Evolutionary conservation across 2,329 filamentous ascomycete genomes (phyloP).

Genomic region (Fonsecaea monophora): DNA sequence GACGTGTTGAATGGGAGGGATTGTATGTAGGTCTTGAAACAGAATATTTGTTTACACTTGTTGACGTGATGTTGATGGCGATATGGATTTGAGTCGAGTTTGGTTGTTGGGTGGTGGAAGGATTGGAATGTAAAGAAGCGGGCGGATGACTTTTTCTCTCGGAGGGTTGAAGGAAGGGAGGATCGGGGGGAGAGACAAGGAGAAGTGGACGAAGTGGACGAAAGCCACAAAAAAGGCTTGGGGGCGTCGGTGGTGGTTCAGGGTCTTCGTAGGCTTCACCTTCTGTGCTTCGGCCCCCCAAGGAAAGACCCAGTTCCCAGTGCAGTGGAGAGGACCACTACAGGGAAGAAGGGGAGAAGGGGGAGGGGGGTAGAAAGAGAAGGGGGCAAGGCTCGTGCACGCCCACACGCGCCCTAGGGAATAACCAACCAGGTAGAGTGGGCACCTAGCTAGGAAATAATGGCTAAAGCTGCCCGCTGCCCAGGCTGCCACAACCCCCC

Average conservation of each 20-base stretch:
- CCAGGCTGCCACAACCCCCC: not conserved
- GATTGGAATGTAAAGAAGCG: slow-evolving; percentile 33
- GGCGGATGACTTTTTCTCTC: slow-evolving; percentile 6
- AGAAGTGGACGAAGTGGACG: not conserved
- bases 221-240: not conserved
- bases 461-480: not conserved
- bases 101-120: slow-evolving; percentile 14
- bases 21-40: not conserved
- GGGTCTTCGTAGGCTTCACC: not conserved
- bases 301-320: not conserved
- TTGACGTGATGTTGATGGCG: slow-evolving; percentile 14
- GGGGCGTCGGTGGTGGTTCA: not conserved
- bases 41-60: slow-evolving; percentile 26
- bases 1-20: slow-evolving; percentile 5
- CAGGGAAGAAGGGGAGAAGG: not conserved
- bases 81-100: slow-evolving; percentile 1
- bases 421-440: no score
- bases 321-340: slow-evolving; percentile 9
- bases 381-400: not conserved
- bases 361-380: not conserved
- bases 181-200: not conserved
- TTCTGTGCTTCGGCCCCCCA: not conserved
- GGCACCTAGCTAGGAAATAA: no score
- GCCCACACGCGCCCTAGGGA: not conserved
- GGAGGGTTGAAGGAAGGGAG: slow-evolving; percentile 3